Conservation (phyloP, 768 basidiomycete genomes). For the Amanita inopinata region DNA sequence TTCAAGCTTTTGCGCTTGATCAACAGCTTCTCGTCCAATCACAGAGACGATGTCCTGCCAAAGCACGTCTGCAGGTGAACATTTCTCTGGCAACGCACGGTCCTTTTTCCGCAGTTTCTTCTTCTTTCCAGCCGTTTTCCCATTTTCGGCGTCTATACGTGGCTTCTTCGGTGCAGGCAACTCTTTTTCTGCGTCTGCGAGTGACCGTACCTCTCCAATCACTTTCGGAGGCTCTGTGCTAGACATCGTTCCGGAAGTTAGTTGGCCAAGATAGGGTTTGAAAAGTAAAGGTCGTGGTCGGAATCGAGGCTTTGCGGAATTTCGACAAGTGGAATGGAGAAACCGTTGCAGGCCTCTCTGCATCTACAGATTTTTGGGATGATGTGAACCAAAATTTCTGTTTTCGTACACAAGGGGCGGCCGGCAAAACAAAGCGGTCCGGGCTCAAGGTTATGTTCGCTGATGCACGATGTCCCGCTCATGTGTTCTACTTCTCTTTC, state of each 20-base stretch:
- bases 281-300: background rate
- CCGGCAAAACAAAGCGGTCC: too few species aligned
- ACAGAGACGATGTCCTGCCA: constrained; percentile 61
- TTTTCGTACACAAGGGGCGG: background rate
- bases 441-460: too few species aligned
- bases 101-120: constrained; percentile 28
- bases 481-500: too few species aligned
- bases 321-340: background rate
- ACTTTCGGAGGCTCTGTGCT: background rate
- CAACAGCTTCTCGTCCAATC: constrained; percentile 51
- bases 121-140: constrained; percentile 14
- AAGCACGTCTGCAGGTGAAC: constrained; percentile 66
- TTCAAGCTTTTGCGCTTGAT: constrained; percentile 36
- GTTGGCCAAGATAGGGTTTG: constrained; percentile 1
- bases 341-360: background rate
- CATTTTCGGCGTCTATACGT: constrained; percentile 11
- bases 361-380: background rate
- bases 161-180: constrained; percentile 21
- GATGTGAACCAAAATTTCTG: background rate
- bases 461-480: too few species aligned
- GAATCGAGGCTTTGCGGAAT: background rate
- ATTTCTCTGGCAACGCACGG: constrained; percentile 43
- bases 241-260: too few species aligned
- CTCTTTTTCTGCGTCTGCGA: constrained; percentile 13
- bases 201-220: background rate